phyloP scores from a whole-genome alignment of 139 green algal genomes.

The Micractinium sp. region DNA sequence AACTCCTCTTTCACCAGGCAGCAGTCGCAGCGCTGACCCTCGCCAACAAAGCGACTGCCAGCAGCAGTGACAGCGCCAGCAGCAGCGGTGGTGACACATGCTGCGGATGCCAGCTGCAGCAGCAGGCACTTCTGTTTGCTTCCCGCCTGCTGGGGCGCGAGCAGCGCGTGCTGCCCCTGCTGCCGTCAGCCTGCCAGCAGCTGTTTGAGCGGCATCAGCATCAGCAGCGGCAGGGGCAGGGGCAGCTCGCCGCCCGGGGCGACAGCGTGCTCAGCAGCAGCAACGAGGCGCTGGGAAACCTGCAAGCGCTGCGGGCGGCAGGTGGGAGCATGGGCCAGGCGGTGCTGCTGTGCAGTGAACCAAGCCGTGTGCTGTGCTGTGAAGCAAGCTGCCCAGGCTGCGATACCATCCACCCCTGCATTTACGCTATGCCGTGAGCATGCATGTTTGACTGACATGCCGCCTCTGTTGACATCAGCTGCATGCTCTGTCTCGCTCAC shows the following conservation, averaged over 20 bases:
- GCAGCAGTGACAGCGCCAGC: neutral
- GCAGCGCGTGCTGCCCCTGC: slow-evolving; percentile 10
- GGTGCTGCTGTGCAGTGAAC: neutral
- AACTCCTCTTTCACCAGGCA: neutral
- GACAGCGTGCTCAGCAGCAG: neutral
- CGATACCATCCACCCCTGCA: too few relatives aligned
- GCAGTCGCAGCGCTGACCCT: neutral
- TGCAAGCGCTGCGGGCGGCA: slow-evolving; percentile 13
- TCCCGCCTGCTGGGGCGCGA: slow-evolving; percentile 13
- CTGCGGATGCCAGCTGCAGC: slow-evolving; percentile 33
- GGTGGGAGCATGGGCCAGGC: neutral
- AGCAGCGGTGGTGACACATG: neutral
- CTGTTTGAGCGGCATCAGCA: neutral
- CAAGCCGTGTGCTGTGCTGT: too few relatives aligned
- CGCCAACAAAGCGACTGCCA: neutral
- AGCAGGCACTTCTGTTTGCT: slow-evolving; percentile 17
- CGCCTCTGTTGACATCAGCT: too few relatives aligned
- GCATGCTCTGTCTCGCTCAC: neutral
- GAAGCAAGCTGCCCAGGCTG: too few relatives aligned
- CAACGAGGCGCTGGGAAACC: neutral
- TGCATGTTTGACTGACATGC: too few relatives aligned
- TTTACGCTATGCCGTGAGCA: too few relatives aligned
- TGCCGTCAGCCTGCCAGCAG: neutral
- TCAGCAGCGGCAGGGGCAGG: neutral
- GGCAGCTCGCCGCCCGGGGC: neutral